Evolutionary conservation across 768 basidiomycete species (phyloP), one percentile per base, ranked within the genome.

Genomic region (Dentipellis sp.): DNA sequence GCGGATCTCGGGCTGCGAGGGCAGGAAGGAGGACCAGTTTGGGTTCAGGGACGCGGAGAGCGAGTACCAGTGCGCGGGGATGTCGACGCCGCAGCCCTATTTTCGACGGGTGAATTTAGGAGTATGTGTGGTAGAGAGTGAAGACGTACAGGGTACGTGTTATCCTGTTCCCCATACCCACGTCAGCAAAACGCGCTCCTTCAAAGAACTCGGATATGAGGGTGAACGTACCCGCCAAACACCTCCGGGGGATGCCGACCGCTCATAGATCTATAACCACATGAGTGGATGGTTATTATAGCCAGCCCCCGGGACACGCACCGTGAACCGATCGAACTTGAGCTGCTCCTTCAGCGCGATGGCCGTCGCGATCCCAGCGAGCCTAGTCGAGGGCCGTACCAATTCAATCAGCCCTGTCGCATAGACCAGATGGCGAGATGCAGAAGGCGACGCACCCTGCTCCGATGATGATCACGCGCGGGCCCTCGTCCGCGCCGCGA

Each of bases 261-360:
- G 63, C 52, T 72, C 71, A 55, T 70, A 69, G 38, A 72, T 69
- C 72, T 73, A 46, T 36, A 2, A n/a, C 14, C 29, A 11, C 10
- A 22, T 22, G 40, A 52, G 40, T 47, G 42, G 34, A 1, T 34
- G 21, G 19, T 11, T 6, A 29, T 29, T 3, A 29, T 6, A 29
- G 29, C 29, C 29, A 29, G 29, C 6, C 29, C n/a, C n/a, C 2
- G 11, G 11, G 23, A 17, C 2, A 63, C 67, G 23, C 46, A 71
- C 72, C 17, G 62, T 67, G 54, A 72, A 70, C 52, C 68, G 63
- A 0, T 65, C 47, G 52, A 62, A 68, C 4, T 62, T 60, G 1
- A 70, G 63, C 21, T 72, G 60, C 8, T 60, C 58, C 58, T 69
- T 69, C 39, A 73, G 55, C 0, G 61, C 65, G 29, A 73, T 68